Evolutionary conservation across 495 filamentous ascomycete genomes (phyloP).

Genomic region (Coniosporium apollinis): DNA sequence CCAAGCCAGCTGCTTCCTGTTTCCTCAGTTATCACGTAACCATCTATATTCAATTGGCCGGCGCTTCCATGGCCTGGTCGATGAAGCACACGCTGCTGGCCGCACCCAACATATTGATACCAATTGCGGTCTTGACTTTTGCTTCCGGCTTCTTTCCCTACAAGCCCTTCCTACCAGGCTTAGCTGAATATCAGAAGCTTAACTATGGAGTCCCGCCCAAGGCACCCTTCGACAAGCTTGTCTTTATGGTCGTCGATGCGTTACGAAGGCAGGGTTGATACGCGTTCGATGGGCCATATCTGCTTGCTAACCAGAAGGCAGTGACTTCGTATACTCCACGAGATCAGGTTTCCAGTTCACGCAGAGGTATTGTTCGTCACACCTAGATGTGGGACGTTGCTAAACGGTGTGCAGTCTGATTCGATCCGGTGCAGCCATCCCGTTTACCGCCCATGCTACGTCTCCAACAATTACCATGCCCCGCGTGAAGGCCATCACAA

Average conservation of each 20-base stretch:
- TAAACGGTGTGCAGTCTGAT: constrained; percentile 73
- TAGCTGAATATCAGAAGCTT: constrained; percentile 39
- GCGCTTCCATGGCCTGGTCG: no score
- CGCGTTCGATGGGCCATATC: neutral
- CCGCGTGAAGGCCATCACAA: constrained; percentile 91
- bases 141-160: constrained; percentile 94
- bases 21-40: no score
- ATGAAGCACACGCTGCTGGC: no score
- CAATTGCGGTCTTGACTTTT: constrained; percentile 63
- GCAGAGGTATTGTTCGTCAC: no score
- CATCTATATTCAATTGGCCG: no score
- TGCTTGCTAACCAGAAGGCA: constrained; percentile 19
- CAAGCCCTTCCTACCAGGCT: constrained; percentile 76
- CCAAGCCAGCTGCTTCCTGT: no score
- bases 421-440: constrained; percentile 60
- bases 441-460: constrained; percentile 91
- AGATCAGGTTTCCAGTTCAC: constrained; percentile 76
- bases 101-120: constrained; percentile 59
- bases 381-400: no score
- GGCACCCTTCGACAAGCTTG: constrained; percentile 66
- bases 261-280: constrained; percentile 52
- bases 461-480: constrained; percentile 98
- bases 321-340: constrained; percentile 84
- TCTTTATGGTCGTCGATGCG: constrained; percentile 98
- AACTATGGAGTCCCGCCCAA: constrained; percentile 29